These are phyloP conservation scores for Apiotrichum akiyoshidainum DNA, from an alignment of 1,284 basidiomycete species.

Conservation along the genomic window DNA sequence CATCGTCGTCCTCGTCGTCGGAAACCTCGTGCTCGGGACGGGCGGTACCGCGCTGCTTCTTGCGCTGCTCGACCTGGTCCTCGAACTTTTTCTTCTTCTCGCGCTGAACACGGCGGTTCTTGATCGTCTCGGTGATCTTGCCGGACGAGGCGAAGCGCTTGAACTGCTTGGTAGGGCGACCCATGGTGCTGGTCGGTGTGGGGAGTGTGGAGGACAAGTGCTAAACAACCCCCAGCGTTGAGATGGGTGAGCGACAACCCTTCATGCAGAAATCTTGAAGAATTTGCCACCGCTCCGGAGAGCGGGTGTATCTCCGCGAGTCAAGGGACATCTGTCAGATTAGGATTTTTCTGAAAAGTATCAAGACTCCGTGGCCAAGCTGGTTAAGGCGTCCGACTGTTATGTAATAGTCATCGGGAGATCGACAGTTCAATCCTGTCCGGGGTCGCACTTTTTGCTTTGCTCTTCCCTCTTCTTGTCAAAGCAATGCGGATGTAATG, in stretches of 20 bases:
- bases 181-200: slow-evolving; percentile 52
- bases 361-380: too few species aligned
- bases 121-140: slow-evolving; percentile 77
- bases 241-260: too few species aligned
- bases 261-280: neutral
- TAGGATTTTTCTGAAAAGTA: too few species aligned
- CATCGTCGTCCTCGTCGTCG: slow-evolving; percentile 51
- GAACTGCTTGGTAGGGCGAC: slow-evolving; percentile 66
- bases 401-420: too few species aligned
- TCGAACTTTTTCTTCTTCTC: slow-evolving; percentile 69
- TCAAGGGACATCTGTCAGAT: too few species aligned
- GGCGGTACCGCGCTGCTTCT: slow-evolving; percentile 42
- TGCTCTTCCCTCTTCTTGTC: too few species aligned
- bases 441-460: too few species aligned
- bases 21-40: slow-evolving; percentile 47
- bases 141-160: slow-evolving; percentile 84
- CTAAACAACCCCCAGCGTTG: too few species aligned
- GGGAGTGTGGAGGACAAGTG: neutral
- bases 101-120: slow-evolving; percentile 71
- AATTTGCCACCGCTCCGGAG: neutral
- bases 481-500: too few species aligned
- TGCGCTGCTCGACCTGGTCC: slow-evolving; percentile 50
- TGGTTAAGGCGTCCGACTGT: too few species aligned
- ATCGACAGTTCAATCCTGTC: too few species aligned
- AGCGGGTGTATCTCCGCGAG: neutral